A percentile compares a stretch with the other conserved stretches of the same genome.
Evolutionary conservation across 2,329 filamentous ascomycete species (phyloP).

Genomic region (Coleophoma cylindrospora): DNA sequence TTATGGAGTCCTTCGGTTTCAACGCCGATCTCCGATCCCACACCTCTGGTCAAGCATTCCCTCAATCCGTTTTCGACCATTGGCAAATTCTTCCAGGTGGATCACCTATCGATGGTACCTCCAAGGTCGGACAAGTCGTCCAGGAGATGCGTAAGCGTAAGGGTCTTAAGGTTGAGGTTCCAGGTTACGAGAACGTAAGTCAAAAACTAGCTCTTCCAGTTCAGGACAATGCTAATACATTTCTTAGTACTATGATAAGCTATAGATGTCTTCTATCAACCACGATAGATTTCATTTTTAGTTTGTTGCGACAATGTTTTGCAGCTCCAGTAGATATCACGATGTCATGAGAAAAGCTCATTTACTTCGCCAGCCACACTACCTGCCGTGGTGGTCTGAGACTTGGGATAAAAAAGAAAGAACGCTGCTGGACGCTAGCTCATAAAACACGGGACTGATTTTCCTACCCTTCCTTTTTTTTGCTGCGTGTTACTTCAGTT

Average conservation of each 20-base stretch:
- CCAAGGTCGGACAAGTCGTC: conserved; percentile 80
- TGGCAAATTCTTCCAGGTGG: conserved; percentile 96
- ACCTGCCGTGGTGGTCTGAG: conserved; percentile 9
- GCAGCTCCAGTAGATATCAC: conserved; percentile 18
- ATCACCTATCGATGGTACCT: conserved; percentile 76
- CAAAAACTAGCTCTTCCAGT: neutral
- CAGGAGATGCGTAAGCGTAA: conserved; percentile 95
- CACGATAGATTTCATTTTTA: conserved; percentile 24
- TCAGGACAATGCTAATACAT: conserved; percentile 31
- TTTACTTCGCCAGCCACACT: conserved; percentile 9
- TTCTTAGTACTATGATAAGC: conserved; percentile 94
- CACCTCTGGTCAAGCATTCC: conserved; percentile 98
- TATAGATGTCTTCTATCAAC: conserved; percentile 53
- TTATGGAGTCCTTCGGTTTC: conserved; percentile 99
- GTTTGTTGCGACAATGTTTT: conserved; percentile 18
- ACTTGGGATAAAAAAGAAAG: conserved; percentile 14
- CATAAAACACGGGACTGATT: conserved; percentile 13
- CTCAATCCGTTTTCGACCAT: conserved; percentile 97
- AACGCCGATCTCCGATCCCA: conserved; percentile 90
- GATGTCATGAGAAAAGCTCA: conserved; percentile 20
- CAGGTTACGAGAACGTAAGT: conserved; percentile 93
- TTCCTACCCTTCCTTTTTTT: conserved; percentile 14
- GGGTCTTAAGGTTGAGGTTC: conserved; percentile 96
- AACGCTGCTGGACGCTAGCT: conserved; percentile 16
- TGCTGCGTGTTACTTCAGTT: conserved; percentile 13